phyloP scores from a whole-genome alignment of 108 stramenopile species.

The Chaetoceros muelleri region DNA sequence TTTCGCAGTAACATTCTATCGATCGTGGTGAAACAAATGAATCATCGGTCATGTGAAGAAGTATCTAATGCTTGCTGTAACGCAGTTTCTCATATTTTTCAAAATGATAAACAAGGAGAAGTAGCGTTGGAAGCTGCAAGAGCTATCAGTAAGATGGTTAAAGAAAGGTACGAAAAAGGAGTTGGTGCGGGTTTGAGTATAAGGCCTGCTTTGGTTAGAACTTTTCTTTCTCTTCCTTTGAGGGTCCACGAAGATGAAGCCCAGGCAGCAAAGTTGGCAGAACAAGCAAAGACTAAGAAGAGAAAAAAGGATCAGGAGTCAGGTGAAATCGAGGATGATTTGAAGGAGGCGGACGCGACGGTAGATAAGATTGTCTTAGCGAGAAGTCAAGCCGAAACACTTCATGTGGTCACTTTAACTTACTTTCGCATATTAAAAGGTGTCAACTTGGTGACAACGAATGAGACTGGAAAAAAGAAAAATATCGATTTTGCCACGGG shows the following conservation, averaged over 20 bases:
- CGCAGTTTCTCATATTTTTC: slow-evolving; percentile 51
- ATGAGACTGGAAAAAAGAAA: slow-evolving; percentile 8
- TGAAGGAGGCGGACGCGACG: slow-evolving; percentile 68
- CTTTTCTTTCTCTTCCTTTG: slow-evolving; percentile 59
- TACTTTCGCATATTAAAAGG: slow-evolving; percentile 81
- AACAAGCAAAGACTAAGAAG: slow-evolving; percentile 55
- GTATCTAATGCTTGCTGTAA: slow-evolving; percentile 55
- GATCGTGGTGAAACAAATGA: slow-evolving; percentile 54
- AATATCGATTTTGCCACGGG: slow-evolving; percentile 6
- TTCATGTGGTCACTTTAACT: slow-evolving; percentile 64
- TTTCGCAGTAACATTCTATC: slow-evolving; percentile 70
- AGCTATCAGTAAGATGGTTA: slow-evolving; percentile 56
- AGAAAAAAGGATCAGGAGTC: slow-evolving; percentile 46
- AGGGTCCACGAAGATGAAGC: slow-evolving; percentile 79
- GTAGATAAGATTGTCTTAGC: slow-evolving; percentile 70
- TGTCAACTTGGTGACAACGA: slow-evolving; percentile 13
- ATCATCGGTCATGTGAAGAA: slow-evolving; percentile 37
- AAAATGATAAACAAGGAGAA: slow-evolving; percentile 64
- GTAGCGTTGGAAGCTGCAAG: slow-evolving; percentile 70
- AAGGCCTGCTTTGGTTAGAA: slow-evolving; percentile 51
- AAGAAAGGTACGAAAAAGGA: slow-evolving; percentile 30
- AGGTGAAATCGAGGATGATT: slow-evolving; percentile 63
- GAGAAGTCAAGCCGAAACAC: slow-evolving; percentile 57
- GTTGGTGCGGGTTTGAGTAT: slow-evolving; percentile 11
- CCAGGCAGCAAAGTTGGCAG: slow-evolving; percentile 60